These are phyloP conservation scores for Vaccinium vitisidaea DNA, from an alignment of 148 eudicot species.

Conservation along the genomic window DNA sequence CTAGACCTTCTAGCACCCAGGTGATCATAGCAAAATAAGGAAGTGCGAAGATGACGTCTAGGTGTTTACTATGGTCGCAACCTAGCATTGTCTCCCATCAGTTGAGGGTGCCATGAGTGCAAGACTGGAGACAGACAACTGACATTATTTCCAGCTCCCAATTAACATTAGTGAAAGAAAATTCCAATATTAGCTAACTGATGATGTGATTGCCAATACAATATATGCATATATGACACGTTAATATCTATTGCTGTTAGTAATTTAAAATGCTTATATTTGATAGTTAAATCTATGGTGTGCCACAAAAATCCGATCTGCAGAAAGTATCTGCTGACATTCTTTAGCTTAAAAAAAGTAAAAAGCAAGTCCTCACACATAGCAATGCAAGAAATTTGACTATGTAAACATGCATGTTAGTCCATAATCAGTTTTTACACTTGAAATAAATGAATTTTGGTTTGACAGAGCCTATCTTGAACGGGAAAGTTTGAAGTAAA, in stretches of 20 bases:
- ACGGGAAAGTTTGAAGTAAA: not conserved
- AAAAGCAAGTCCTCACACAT: not conserved
- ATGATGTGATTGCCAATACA: not conserved
- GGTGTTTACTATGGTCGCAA: not conserved
- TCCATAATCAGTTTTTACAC: not conserved
- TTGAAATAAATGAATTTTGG: not conserved
- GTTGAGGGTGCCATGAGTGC: not conserved
- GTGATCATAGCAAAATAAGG: not conserved
- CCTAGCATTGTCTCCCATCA: not conserved
- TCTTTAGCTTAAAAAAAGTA: not conserved
- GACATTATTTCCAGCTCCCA: not conserved
- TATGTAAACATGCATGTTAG: not conserved
- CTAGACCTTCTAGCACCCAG: not conserved
- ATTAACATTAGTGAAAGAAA: not conserved
- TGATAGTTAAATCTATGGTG: not conserved
- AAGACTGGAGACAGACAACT: not conserved
- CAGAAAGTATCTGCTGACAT: not conserved
- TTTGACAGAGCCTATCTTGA: not conserved
- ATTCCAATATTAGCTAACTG: not conserved
- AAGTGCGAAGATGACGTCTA: not conserved
- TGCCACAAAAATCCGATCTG: not conserved
- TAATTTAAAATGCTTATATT: not conserved
- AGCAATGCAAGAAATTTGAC: not conserved
- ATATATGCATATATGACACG: not conserved
- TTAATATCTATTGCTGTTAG: not conserved